Conservation (phyloP, 352 stramenopile genomes). For the Globisporangium apiculatum region DNA sequence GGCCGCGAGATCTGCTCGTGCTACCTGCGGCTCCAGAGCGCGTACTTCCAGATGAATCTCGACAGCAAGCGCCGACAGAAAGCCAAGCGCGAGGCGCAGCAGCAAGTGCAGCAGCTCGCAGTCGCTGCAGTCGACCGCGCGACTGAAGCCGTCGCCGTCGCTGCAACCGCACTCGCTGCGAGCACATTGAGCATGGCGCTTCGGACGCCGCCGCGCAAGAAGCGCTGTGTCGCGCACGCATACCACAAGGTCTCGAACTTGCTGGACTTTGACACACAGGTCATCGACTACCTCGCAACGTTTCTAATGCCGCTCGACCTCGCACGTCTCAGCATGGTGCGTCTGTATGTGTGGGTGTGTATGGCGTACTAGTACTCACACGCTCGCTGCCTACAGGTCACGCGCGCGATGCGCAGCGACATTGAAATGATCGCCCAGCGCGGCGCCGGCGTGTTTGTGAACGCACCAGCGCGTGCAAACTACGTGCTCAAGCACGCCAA, state of each 20-base stretch:
- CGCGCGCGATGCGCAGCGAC: conserved; percentile 26
- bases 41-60: conserved; percentile 63
- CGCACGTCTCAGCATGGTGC: conserved; percentile 53
- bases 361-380: background rate
- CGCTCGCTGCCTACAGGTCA: conserved; percentile 28
- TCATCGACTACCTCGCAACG: conserved; percentile 36
- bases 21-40: conserved; percentile 54
- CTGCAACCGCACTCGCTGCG: too few species aligned
- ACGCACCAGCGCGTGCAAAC: conserved; percentile 17
- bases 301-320: conserved; percentile 39
- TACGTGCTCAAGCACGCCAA: conserved; percentile 48
- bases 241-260: conserved; percentile 36
- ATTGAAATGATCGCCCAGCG: conserved; percentile 47
- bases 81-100: conserved; percentile 5
- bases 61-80: conserved; percentile 35
- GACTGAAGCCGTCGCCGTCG: background rate
- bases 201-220: conserved; percentile 1
- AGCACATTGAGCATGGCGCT: background rate
- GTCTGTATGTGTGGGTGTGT: conserved; percentile 8
- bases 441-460: conserved; percentile 29
- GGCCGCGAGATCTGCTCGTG: conserved; percentile 59
- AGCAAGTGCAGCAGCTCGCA: conserved; percentile 8
- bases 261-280: conserved; percentile 35
- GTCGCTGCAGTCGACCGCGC: background rate
- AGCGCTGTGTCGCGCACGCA: background rate